Conservation (phyloP, 1,284 basidiomycete genomes). For the Puccinia polysora region DNA sequence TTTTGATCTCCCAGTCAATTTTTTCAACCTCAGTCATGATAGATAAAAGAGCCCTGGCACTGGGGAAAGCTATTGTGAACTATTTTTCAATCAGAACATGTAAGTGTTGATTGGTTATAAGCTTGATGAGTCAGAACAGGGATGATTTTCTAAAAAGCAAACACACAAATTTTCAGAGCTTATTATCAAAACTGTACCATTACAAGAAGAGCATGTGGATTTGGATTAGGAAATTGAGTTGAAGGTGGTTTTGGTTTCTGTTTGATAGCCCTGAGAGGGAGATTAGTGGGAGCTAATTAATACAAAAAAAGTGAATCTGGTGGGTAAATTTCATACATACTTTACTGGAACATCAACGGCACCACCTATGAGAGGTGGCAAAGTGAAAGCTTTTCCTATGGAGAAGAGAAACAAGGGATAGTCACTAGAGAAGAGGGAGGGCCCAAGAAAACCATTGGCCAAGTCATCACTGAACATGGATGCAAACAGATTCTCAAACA, state of each 20-base stretch:
- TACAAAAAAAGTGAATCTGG: no score
- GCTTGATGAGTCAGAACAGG: no score
- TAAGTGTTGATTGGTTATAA: no score
- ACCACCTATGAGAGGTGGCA: not conserved
- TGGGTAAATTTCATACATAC: not conserved
- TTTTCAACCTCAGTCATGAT: not conserved
- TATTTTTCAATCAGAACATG: no score
- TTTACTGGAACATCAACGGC: slow-evolving; percentile 2
- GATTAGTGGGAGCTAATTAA: no score
- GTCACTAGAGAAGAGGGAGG: not conserved
- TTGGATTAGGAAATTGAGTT: no score
- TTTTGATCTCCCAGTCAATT: not conserved
- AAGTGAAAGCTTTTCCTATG: slow-evolving; percentile 47
- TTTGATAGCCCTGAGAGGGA: no score
- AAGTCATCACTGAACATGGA: no score
- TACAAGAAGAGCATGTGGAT: not conserved
- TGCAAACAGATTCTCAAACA: no score
- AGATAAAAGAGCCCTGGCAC: not conserved
- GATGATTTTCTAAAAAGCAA: no score
- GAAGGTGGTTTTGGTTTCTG: no score
- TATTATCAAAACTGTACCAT: not conserved
- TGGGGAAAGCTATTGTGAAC: no score
- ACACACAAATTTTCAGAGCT: not conserved
- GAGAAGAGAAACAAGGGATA: slow-evolving; percentile 45
- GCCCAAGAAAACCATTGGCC: not conserved